These are phyloP conservation scores for Pythium myriotylum DNA, from an alignment of 352 stramenopile species.

Conservation along the genomic window DNA sequence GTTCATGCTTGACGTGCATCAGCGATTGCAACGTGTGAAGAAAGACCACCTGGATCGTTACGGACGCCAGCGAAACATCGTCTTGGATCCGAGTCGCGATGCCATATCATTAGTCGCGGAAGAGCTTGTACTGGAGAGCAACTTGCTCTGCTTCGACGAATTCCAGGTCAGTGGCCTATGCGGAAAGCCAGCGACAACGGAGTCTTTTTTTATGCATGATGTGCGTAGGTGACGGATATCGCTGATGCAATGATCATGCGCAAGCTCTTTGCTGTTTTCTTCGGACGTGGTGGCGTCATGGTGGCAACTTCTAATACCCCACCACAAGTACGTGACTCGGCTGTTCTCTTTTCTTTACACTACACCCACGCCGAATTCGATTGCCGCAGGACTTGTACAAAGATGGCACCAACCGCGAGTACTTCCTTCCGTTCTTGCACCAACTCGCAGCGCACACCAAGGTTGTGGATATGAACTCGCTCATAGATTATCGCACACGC, in stretches of 20 bases:
- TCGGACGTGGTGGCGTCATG: slow-evolving; percentile 89
- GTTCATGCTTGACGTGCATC: slow-evolving; percentile 97
- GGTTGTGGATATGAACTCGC: slow-evolving; percentile 68
- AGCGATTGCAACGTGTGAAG: slow-evolving; percentile 91
- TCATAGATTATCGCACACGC: slow-evolving; percentile 76
- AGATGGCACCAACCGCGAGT: slow-evolving; percentile 94
- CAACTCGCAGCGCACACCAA: slow-evolving; percentile 91
- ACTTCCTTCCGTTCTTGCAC: slow-evolving; percentile 97
- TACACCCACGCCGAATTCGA: background rate
- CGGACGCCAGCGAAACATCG: slow-evolving; percentile 87
- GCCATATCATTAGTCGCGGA: slow-evolving; percentile 82
- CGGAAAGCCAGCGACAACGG: no score
- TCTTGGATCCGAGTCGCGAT: slow-evolving; percentile 70
- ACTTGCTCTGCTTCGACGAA: slow-evolving; percentile 97
- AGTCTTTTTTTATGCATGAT: background rate
- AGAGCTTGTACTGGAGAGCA: slow-evolving; percentile 84
- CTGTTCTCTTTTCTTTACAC: background rate
- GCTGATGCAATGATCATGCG: slow-evolving; percentile 96
- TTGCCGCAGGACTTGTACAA: slow-evolving; percentile 89
- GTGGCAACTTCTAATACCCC: slow-evolving; percentile 96
- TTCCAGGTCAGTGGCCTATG: slow-evolving; percentile 90
- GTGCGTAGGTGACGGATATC: slow-evolving; percentile 91
- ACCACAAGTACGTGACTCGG: slow-evolving; percentile 39
- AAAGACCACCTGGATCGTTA: slow-evolving; percentile 76
- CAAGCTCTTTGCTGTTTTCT: slow-evolving; percentile 94